Base-by-base conservation (phyloP, 1,284 basidiomycete species). In the Meira nashicola region DNA sequence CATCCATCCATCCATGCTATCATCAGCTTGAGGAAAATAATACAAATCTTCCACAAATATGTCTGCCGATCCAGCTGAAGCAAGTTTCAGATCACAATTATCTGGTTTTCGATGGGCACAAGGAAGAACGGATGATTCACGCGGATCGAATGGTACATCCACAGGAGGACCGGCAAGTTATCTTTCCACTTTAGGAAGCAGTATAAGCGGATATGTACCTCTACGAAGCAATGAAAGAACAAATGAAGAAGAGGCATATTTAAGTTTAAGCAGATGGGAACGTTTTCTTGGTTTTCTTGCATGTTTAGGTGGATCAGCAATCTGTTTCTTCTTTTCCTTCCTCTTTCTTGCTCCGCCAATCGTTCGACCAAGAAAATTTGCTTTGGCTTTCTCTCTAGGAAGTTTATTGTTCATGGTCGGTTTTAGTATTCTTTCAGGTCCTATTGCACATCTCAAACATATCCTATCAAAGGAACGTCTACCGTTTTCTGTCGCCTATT, bases 281-380 rank as follows among this genome's bases (percentile, higher is more conserved):
- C 59, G 70, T 69, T 83, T 98, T 68, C 81, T 97, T 8, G 94
- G 92, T n/a, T 99, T 99, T 79, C 85, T 90, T 55, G 89, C 86
- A 25, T 97, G 93, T 76, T 81, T 94, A 50, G 81, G 89, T 17
- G 94, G 94, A 10, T 92, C 92, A 5, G 87, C 86, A 41, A 89
- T 93, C 1, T 98, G 94, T 81, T 98, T 99, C 83, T 87, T 91
- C 64, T 88, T 98, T 55, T 87, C 92, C 14, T 98, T 98, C 82
- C 78, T 97, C 62, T 92, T 79, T 54, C 77, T 90, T 14, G 82
- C 95, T 21, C 92, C 93, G 3, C 79, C 92, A 55, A 70, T 76
- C 43, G 82, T 96, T 39, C 60, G 71, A 15, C 71, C 71, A 14
- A 69, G 73, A 58, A 75, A 72, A 59, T 78, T 78, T 28, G 74